phyloP scores from a whole-genome alignment of 2,329 filamentous ascomycete genomes.

The Fusarium citri region DNA sequence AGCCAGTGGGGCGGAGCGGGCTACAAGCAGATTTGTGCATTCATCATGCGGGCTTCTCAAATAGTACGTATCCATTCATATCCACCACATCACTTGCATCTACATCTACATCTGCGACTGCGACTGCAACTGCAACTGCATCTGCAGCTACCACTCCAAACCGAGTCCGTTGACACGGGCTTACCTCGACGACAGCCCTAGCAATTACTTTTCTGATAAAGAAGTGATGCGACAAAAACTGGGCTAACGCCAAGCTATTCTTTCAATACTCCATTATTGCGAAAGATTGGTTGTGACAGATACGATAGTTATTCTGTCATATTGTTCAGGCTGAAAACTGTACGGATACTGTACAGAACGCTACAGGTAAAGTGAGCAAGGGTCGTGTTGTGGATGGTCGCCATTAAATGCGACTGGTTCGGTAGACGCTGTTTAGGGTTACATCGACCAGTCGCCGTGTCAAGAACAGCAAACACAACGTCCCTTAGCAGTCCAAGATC shows the following conservation, averaged over 20 bases:
- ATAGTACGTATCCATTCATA: neutral
- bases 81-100: conserved; percentile 10
- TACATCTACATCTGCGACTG: neutral
- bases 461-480: conserved; percentile 13
- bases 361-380: conserved; percentile 3
- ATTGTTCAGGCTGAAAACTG: neutral
- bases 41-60: conserved; percentile 10
- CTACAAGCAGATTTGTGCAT: conserved; percentile 18
- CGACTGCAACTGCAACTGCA: no score
- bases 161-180: neutral
- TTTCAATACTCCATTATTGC: neutral
- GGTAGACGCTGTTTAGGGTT: conserved; percentile 33
- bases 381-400: conserved; percentile 2
- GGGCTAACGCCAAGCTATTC: neutral
- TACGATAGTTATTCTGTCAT: neutral
- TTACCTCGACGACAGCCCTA: conserved; percentile 2
- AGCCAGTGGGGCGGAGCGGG: conserved; percentile 15
- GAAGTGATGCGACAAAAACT: neutral
- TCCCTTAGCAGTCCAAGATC: conserved; percentile 15
- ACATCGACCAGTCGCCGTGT: conserved; percentile 22
- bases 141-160: neutral
- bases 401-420: conserved; percentile 36
- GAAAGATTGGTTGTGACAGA: neutral
- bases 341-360: neutral
- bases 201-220: neutral